These are phyloP conservation scores for Mallotus nudiflorus DNA, from an alignment of 345 rosid genomes.

Conservation along the genomic window DNA sequence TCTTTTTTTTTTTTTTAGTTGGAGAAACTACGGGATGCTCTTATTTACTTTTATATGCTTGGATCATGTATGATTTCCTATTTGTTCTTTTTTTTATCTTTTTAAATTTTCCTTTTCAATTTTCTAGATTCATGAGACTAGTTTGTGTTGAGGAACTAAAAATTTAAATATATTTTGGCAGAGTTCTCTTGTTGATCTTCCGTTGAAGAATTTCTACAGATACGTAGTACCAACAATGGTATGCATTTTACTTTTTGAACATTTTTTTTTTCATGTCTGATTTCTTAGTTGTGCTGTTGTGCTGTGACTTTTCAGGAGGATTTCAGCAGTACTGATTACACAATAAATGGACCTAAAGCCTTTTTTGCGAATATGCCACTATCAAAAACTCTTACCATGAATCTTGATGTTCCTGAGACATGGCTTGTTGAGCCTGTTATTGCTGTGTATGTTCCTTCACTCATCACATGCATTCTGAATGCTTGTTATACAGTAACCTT, in stretches of 20 bases:
- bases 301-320: conserved; percentile 71
- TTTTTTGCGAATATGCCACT: conserved; percentile 97
- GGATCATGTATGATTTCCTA: not conserved
- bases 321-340: conserved; percentile 65
- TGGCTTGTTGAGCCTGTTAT: conserved; percentile 98
- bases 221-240: conserved; percentile 89
- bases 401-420: conserved; percentile 99
- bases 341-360: conserved; percentile 89
- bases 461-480: conserved; percentile 5
- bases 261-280: conserved; percentile 14
- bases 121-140: not conserved
- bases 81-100: not conserved
- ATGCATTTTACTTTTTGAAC: conserved; percentile 27
- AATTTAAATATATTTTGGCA: conserved; percentile 40
- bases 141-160: conserved; percentile 13
- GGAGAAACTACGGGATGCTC: not conserved
- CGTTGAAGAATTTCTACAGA: conserved; percentile 98
- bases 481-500: conserved; percentile 5
- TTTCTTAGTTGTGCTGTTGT: conserved; percentile 32
- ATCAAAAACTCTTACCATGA: conserved; percentile 98
- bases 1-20: too few species aligned
- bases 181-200: conserved; percentile 99
- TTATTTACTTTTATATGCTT: not conserved
- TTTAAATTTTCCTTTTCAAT: not conserved
- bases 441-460: conserved; percentile 77